A percentile compares a stretch with the other conserved stretches of the same genome.
These are phyloP conservation scores for Phytopythium kandeliae DNA, from an alignment of 352 stramenopile species.

Conservation along the genomic window DNA sequence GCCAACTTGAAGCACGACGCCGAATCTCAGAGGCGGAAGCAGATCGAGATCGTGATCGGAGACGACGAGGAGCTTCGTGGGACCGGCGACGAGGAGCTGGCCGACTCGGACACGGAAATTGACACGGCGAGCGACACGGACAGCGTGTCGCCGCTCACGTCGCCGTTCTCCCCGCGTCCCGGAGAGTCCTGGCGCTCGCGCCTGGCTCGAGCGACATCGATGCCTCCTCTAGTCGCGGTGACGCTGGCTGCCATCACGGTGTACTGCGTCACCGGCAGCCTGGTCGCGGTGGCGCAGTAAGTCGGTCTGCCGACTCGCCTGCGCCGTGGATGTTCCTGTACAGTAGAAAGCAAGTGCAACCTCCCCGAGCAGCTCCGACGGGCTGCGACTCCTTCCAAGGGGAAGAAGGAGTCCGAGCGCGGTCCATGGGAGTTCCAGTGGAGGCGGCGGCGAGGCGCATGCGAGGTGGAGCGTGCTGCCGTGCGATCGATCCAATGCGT, in stretches of 20 bases:
- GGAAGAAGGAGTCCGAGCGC: conserved; percentile 7
- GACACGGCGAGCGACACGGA: conserved; percentile 7
- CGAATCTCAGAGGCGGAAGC: conserved; percentile 6
- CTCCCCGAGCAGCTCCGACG: neutral
- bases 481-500: too few species aligned
- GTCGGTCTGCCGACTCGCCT: neutral
- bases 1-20: conserved; percentile 4
- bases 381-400: neutral
- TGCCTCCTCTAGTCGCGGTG: conserved; percentile 4
- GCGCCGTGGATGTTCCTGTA: conserved; percentile 5
- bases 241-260: conserved; percentile 6
- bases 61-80: conserved; percentile 36
- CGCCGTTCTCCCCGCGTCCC: neutral
- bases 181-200: neutral
- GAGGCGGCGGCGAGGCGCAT: too few species aligned
- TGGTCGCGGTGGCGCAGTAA: neutral
- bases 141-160: conserved; percentile 7
- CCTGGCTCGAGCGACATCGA: neutral
- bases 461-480: too few species aligned
- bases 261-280: conserved; percentile 8
- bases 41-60: conserved; percentile 3
- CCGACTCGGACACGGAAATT: conserved; percentile 4
- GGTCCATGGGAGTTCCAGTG: too few species aligned
- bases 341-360: neutral
- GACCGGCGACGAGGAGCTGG: conserved; percentile 16